Conservation (phyloP, 345 rosid species). For the Citrus mangshanensis region DNA sequence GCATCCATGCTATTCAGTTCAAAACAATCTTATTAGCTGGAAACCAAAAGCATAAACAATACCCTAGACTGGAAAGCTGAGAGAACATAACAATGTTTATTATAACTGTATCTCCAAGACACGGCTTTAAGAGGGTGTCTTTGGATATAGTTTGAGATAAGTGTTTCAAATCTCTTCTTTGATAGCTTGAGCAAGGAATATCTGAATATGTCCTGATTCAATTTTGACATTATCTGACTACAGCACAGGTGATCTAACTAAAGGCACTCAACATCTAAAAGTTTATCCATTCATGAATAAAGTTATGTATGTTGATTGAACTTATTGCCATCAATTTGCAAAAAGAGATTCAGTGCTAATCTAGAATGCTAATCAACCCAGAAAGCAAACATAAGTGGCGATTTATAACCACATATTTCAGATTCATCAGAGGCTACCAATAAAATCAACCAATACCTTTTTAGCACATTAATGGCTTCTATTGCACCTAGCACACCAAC, state of each 20-base stretch:
- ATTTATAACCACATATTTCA: background rate
- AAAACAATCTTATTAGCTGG: background rate
- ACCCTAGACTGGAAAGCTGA: background rate
- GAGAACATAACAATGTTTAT: background rate
- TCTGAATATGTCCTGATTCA: background rate
- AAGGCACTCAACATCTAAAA: background rate
- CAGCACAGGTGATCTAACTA: background rate
- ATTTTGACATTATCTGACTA: background rate
- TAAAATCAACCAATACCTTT: constrained; percentile 46
- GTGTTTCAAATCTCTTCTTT: background rate
- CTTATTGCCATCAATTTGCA: background rate
- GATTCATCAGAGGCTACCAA: background rate
- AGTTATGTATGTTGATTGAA: background rate
- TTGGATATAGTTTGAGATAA: background rate
- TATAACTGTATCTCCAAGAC: background rate
- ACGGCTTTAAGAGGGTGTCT: background rate
- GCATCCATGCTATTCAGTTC: background rate
- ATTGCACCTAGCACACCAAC: constrained; percentile 97
- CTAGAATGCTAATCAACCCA: background rate
- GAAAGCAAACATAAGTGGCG: background rate
- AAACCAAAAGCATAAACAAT: background rate
- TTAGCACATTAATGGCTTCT: constrained; percentile 86
- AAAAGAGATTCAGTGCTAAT: background rate
- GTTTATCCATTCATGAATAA: background rate
- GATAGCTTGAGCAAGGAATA: background rate